Evolutionary conservation across 2,329 filamentous ascomycete species (phyloP).

Genomic region (Drechslerella stenobrocha): DNA sequence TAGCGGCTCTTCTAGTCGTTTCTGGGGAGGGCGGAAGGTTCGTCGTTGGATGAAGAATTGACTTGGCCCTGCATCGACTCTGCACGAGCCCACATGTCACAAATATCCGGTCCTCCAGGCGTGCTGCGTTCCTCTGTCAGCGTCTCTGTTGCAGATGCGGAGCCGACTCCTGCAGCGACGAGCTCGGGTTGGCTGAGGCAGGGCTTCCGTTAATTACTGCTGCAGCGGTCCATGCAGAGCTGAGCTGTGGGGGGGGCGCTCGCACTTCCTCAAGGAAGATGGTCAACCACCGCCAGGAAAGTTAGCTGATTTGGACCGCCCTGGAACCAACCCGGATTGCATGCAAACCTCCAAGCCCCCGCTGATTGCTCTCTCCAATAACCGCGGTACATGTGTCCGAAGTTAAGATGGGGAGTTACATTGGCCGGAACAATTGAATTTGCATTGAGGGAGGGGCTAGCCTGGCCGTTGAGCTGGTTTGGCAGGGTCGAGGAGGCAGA

Average conservation of each 20-base stretch:
- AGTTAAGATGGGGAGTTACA: constrained; percentile 37
- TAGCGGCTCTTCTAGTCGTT: constrained; percentile 7
- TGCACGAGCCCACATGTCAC: constrained; percentile 22
- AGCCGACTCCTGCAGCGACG: constrained; percentile 6
- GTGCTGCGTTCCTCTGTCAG: constrained; percentile 6
- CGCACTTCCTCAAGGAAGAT: no score
- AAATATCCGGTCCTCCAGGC: constrained; percentile 8
- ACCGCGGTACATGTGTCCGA: constrained; percentile 36
- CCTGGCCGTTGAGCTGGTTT: constrained; percentile 25
- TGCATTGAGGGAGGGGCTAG: not conserved
- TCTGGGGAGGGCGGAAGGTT: constrained; percentile 18
- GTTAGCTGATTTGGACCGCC: constrained; percentile 1
- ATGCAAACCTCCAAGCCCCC: constrained; percentile 7
- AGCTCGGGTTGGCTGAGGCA: not conserved
- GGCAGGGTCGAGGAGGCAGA: not conserved
- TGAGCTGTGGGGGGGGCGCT: not conserved
- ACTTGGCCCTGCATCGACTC: constrained; percentile 42
- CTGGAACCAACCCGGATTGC: constrained; percentile 22
- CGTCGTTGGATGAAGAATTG: constrained; percentile 19
- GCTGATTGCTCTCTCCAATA: constrained; percentile 37
- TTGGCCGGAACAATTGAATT: not conserved
- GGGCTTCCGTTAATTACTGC: not conserved
- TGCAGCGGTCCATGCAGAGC: not conserved
- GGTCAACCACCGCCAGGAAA: not conserved
- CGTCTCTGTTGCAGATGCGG: not conserved